Percentiles rank a stretch among this genome's conserved stretches.
Evolutionary conservation across 2,329 filamentous ascomycete genomes (phyloP).

Genomic region (Epichloe amarillans): DNA sequence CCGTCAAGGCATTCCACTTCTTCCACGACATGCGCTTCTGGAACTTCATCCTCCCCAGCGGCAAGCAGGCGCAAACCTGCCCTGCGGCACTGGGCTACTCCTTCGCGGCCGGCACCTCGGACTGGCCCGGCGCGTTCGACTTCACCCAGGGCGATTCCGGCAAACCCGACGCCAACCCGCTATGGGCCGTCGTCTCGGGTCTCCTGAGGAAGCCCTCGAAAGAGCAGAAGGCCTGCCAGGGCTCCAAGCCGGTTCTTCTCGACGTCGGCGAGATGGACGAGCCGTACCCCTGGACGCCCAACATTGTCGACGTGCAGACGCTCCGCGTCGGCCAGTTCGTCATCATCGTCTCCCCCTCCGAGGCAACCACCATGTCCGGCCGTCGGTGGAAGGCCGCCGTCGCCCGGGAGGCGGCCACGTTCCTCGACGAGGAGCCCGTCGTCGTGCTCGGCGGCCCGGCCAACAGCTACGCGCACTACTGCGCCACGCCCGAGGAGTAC

Average conservation of each 20-base stretch:
- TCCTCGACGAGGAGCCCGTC: slow-evolving; percentile 42
- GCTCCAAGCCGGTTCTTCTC: slow-evolving; percentile 70
- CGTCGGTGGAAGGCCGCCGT: slow-evolving; percentile 72
- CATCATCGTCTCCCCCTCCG: slow-evolving; percentile 73
- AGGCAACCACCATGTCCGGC: slow-evolving; percentile 86
- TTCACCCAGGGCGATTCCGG: slow-evolving; percentile 78
- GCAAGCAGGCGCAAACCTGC: slow-evolving; percentile 59
- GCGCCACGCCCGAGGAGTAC: slow-evolving; percentile 70
- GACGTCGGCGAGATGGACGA: slow-evolving; percentile 69
- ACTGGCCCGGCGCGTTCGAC: slow-evolving; percentile 83
- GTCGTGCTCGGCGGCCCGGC: slow-evolving; percentile 80
- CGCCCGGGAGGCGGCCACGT: slow-evolving; percentile 32
- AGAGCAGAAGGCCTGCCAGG: slow-evolving; percentile 63
- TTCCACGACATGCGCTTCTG: slow-evolving; percentile 73
- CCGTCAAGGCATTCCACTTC: slow-evolving; percentile 71
- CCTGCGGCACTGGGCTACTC: slow-evolving; percentile 81
- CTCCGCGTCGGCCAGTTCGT: slow-evolving; percentile 74
- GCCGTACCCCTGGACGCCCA: slow-evolving; percentile 82
- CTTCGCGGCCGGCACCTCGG: slow-evolving; percentile 84
- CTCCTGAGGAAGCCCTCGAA: slow-evolving; percentile 54
- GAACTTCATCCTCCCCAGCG: slow-evolving; percentile 60
- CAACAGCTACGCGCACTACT: slow-evolving; percentile 81
- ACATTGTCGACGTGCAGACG: slow-evolving; percentile 79
- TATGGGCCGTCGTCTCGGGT: slow-evolving; percentile 67
- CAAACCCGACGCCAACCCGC: slow-evolving; percentile 52